These are phyloP conservation scores for Solanum medicagineum DNA, from an alignment of 257 asterid species.

Conservation along the genomic window DNA sequence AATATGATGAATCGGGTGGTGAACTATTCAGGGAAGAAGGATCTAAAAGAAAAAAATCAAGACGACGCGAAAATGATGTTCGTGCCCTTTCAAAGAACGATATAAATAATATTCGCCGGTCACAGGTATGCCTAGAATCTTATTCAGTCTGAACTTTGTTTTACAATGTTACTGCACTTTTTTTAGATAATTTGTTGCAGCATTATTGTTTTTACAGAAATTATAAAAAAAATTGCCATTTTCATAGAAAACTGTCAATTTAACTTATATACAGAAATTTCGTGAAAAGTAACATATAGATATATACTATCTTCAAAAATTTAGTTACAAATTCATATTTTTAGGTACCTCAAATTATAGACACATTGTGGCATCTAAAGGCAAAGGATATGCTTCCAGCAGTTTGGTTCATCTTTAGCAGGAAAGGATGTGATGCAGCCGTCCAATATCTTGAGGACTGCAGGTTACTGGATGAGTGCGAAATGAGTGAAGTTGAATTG, in stretches of 20 bases:
- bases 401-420: conserved; percentile 96
- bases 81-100: conserved; percentile 59
- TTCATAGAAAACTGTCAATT: not conserved
- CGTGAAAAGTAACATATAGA: not conserved
- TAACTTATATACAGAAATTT: not conserved
- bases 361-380: conserved; percentile 83
- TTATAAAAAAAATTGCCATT: not conserved
- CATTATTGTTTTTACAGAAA: not conserved
- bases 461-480: conserved; percentile 74
- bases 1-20: conserved; percentile 41
- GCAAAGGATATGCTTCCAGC: conserved; percentile 93
- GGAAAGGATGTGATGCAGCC: conserved; percentile 99
- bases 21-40: conserved; percentile 46
- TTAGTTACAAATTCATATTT: conserved; percentile 3
- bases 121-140: conserved; percentile 46
- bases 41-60: conserved; percentile 56
- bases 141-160: not conserved
- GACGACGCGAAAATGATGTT: conserved; percentile 42
- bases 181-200: conserved; percentile 1
- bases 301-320: not conserved
- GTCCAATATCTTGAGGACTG: conserved; percentile 80
- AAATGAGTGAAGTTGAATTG: conserved; percentile 76
- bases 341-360: conserved; percentile 90
- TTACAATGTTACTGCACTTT: not conserved
- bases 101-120: conserved; percentile 50